Evolutionary conservation across 2,329 filamentous ascomycete species (phyloP), one percentile per base, ranked within the genome.

Genomic region (Pestalotiopsis sp.): DNA sequence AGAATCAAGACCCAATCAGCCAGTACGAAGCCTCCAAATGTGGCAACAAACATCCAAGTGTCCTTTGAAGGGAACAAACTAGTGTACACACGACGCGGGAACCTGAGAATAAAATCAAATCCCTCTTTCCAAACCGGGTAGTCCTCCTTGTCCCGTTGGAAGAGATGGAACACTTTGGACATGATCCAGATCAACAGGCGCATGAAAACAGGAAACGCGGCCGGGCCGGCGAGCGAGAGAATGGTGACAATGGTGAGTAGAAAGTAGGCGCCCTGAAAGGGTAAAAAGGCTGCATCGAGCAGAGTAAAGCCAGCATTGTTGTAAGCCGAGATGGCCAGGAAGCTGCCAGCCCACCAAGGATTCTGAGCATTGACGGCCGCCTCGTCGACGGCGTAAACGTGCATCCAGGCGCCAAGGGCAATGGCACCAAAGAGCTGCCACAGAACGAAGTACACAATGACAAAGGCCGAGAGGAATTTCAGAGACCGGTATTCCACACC

Each of bases 261-360:
- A 68, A 86, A 87, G 70, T 84, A 83, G 0, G 83, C 80, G 39
- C 81, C 81, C 68, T 88, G 85, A 68, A 90, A 91, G 0, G 87
- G 87, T 3, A 87, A 81, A 81, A 93, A 90, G 74, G 91, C 92
- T 56, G 86, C 85, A 75, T 92, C 90, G 13, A 92, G 79, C 45
- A 92, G 81, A 23, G 86, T 87, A 89, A 93, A 91, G 56, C 90
- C 90, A n/a, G 86, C 89, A 72, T 92, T 92, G 78, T 91, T 92
- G 78, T 92, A 93, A 0, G 90, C 90, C 20, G 88, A 91, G 4
- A 89, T 85, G 1, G 88, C 88, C 70, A 91, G 90, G 79, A 92
- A 93, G 59, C 89, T 85, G 56, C 90, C 90, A 2, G 89, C 82
- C 90, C 90, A 92, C 88, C 88, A 92, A 41, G 90, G 87, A 68